Base-by-base conservation (phyloP, 75 land plant species). In the Cupressus sempervirens region DNA sequence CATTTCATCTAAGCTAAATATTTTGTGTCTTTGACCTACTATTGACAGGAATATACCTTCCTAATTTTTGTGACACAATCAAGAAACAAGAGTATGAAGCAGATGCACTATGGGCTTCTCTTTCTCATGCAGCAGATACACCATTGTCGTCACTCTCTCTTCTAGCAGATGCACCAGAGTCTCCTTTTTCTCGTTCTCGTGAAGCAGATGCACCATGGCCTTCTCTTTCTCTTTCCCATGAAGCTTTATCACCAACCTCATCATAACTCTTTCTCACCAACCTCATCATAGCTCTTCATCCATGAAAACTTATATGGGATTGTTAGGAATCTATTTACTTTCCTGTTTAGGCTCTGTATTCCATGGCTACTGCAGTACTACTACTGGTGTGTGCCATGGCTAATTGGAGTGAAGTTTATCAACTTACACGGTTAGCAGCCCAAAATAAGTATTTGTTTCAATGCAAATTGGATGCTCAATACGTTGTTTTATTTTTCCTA, bases 1-100 rank as follows among this genome's bases (percentile, higher is more conserved):
- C 50, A 48, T 48, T 48, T 48, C 50, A 48, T 48, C 6, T 11
- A 74, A 29, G 76, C 34, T 74, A n/a, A 50, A 50, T 50, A 32
- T 32, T 23, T 74, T 74, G 30, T 32, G 30, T 7, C 23, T 74
- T 26, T 23, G 76, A 29, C 76, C 30, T 3, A 29, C 14, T 13
- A 11, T 32, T 56, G 11, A 53, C 86, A 85, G 82, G 86, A 38
- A 73, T 85, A 36, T 85, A 77, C 72, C 43, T 85, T 7, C 82
- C 86, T 9, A 82, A 85, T 16, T 1, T 85, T 14, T 85, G 86
- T 70, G 72, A 77, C 2, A 36, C 23, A 50, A 50, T 12, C 36
- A 53, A 15, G 32, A 46, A 46, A 46, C 7, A 7, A 0, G 48
- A 0, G 48, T 46, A 46, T 46, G 48, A 10, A 46, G 48, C 48